Evolutionary conservation across 768 basidiomycete species (phyloP), one percentile per base, ranked within the genome.

Genomic region (Boletales sp.): DNA sequence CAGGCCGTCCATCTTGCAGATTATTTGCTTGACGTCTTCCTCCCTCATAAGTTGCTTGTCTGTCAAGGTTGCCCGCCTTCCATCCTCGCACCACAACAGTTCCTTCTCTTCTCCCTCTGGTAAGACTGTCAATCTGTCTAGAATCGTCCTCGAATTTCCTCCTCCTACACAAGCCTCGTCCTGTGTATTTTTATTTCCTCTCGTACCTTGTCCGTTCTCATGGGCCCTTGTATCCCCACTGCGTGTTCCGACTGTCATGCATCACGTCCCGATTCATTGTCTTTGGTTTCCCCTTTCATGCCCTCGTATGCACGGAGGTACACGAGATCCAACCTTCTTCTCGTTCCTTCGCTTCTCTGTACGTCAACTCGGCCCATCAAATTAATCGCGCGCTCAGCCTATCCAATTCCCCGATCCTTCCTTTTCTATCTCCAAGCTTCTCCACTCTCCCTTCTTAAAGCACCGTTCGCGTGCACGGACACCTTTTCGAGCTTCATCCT

Each of bases 391-490:
- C 50, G 39, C 57, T 66, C 57, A 64, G 57, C 54, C 56, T 62
- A 46, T 62, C 56, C 59, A 58, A 60, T 69, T 62, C 55, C 57
- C 55, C 47, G 59, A 53, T 47, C 59, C 57, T 66, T 66, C 62
- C 62, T 66, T 71, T 70, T 66, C 60, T 48, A 66, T 63, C 65
- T 46, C 35, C 32, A 19, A 34, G 49, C 65, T 68, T 67, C 67
- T 70, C 59, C 58, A 57, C 50, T 60, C 32, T 58, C 48, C 57
- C 59, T 51, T 64, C 59, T 66, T 71, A 65, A 61, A 63, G 53
- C 60, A 60, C 60, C 55, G 50, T 58, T 53, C 60, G 56, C 55
- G 49, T 59, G 52, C 58, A 28, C 58, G 44, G 56, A 50, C 57
- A 49, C 68, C 61, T 62, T 64, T 65, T 63, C 63, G 59, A 68